Conservation (phyloP, 2,329 filamentous ascomycete genomes). For the Epicoccum nigrum region DNA sequence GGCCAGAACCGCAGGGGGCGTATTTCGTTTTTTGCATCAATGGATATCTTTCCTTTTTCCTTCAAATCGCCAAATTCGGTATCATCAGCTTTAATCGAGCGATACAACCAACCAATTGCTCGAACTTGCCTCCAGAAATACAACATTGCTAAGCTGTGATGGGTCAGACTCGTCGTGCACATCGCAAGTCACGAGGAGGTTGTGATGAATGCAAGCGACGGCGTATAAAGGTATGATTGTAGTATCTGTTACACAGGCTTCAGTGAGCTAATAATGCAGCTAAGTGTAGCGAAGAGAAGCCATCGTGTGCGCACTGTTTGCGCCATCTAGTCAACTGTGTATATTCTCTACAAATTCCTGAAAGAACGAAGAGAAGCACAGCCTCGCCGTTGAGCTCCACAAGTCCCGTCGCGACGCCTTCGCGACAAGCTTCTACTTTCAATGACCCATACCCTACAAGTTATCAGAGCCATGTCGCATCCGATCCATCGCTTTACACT, state of each 20-base stretch:
- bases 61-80: neutral
- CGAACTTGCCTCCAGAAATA: neutral
- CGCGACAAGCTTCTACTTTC: neutral
- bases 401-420: neutral
- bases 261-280: neutral
- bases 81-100: neutral
- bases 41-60: neutral
- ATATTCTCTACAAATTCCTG: neutral
- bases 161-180: slow-evolving; percentile 20
- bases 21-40: slow-evolving; percentile 20
- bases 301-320: slow-evolving; percentile 16
- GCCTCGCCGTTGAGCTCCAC: neutral
- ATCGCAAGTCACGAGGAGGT: slow-evolving; percentile 26
- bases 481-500: slow-evolving; percentile 10
- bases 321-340: slow-evolving; percentile 16
- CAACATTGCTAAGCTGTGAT: slow-evolving; percentile 3
- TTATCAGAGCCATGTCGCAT: neutral
- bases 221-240: slow-evolving; percentile 26
- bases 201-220: slow-evolving; percentile 28
- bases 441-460: neutral
- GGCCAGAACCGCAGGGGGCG: slow-evolving; percentile 6
- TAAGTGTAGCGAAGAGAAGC: slow-evolving; percentile 23
- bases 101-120: no score
- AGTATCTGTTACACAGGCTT: no score
- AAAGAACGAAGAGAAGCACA: neutral